Evolutionary conservation across 2,329 filamentous ascomycete species (phyloP), one percentile per base, ranked within the genome.

Genomic region (Fusarium sulawesiense): DNA sequence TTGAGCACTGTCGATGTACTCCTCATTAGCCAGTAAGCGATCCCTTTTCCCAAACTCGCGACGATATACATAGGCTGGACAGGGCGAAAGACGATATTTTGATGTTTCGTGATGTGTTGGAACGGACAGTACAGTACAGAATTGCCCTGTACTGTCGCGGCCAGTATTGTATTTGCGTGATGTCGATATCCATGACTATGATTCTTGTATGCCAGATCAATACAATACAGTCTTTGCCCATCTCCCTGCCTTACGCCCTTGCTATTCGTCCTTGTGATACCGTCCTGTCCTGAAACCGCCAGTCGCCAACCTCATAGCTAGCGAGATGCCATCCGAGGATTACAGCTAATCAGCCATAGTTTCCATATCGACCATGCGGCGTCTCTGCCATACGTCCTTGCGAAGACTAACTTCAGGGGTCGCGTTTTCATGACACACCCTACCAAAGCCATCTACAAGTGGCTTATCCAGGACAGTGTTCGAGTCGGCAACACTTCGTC

Each of bases 391-490:
- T 99, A 98, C 79, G 96, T 99, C 64, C 88, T 99, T 71, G 93
- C 95, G 71, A 99, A 99, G 84, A 98, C 96, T 40, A 98, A 98
- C 80, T 99, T 99, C 84, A 92, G 92, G 71, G 96, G 96, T 50
- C 90, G 94, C 23, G 95, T 98, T 66, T 98, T 98, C 84, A 99
- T 98, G 95, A 99, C 96, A 54, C 96, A 99, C 84, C 94, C 96
- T 3, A 99, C 96, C 48, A 98, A 99, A 81, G 96, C 96, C 75
- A 99, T 99, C 79, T 99, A 99, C 87, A 98, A 98, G 83, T 98
- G 96, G 95, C 89, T 98, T 54, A 98, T 98, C 68, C 94, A 97
- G 80, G 96, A 99, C 81, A 97, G 94, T 72, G 93, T 99, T 46
- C 91, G 96, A 63, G 94, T 99, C 30, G 92, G 91, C 78, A 92